These are phyloP conservation scores for Diaporthe citriasiana DNA, from an alignment of 2,329 filamentous ascomycete species.

Conservation along the genomic window DNA sequence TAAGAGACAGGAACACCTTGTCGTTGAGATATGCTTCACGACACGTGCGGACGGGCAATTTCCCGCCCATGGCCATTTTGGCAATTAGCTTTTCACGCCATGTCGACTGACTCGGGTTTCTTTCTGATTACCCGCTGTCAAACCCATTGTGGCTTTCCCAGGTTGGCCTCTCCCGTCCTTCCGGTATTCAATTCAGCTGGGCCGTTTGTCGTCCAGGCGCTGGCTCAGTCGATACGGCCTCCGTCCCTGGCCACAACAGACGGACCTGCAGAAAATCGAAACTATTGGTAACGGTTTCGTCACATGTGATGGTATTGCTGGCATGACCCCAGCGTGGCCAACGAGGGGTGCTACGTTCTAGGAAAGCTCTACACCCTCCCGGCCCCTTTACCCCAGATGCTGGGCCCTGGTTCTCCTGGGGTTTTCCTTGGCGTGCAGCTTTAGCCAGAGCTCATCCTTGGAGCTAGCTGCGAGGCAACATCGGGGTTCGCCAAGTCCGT, in stretches of 20 bases:
- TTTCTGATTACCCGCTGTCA: background rate
- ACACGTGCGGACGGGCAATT: slow-evolving; percentile 14
- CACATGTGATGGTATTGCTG: slow-evolving; percentile 12
- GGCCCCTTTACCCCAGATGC: slow-evolving; percentile 30
- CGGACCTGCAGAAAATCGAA: background rate
- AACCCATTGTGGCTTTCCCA: background rate
- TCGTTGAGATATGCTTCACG: background rate
- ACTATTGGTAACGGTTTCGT: slow-evolving; percentile 25
- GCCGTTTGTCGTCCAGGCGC: background rate
- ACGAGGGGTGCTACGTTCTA: slow-evolving; percentile 10
- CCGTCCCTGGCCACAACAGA: slow-evolving; percentile 13
- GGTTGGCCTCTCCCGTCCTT: background rate
- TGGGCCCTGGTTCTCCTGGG: slow-evolving; percentile 1
- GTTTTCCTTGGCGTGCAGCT: slow-evolving; percentile 14
- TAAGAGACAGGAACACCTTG: background rate
- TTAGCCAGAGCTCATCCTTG: slow-evolving; percentile 19
- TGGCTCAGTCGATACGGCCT: background rate
- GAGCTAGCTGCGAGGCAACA: slow-evolving; percentile 11
- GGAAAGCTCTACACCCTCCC: slow-evolving; percentile 10
- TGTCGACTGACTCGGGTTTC: slow-evolving; percentile 8
- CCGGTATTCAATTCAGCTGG: slow-evolving; percentile 7
- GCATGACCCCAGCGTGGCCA: slow-evolving; percentile 1
- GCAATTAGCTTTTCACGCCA: slow-evolving; percentile 26
- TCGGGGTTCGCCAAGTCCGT: slow-evolving; percentile 20
- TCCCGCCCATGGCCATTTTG: slow-evolving; percentile 5